phyloP scores from a whole-genome alignment of 1,284 basidiomycete species.

The Porodaedalea pini region DNA sequence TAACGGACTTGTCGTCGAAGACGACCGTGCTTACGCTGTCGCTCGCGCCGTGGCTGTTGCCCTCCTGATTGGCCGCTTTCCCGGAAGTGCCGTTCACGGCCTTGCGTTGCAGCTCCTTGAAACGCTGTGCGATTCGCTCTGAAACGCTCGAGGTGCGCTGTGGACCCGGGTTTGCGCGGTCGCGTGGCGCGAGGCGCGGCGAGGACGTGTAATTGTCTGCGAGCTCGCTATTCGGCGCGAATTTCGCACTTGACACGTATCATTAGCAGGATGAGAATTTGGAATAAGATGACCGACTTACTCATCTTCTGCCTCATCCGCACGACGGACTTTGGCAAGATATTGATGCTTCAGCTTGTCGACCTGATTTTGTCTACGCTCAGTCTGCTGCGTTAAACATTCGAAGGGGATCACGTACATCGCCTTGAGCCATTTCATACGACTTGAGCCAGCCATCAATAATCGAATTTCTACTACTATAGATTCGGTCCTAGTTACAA shows the following conservation, averaged over 20 bases:
- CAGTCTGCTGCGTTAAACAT: neutral
- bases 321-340: slow-evolving; percentile 70
- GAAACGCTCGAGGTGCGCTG: slow-evolving; percentile 66
- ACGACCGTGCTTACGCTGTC: slow-evolving; percentile 18
- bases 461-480: slow-evolving; percentile 50
- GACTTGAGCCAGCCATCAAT: slow-evolving; percentile 68
- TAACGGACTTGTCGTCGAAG: slow-evolving; percentile 30
- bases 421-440: slow-evolving; percentile 61
- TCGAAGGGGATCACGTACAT: slow-evolving; percentile 38
- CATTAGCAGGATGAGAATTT: slow-evolving; percentile 17
- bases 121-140: slow-evolving; percentile 70
- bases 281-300: slow-evolving; percentile 38
- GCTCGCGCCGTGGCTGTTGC: neutral
- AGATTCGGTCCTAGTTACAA: slow-evolving; percentile 51
- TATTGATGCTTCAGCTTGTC: slow-evolving; percentile 73
- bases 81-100: slow-evolving; percentile 39
- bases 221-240: slow-evolving; percentile 65
- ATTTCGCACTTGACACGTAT: slow-evolving; percentile 59
- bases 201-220: slow-evolving; percentile 74
- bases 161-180: slow-evolving; percentile 38
- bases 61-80: slow-evolving; percentile 25
- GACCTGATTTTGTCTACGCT: slow-evolving; percentile 35
- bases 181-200: slow-evolving; percentile 59
- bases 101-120: slow-evolving; percentile 69
- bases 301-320: slow-evolving; percentile 91